Conservation (phyloP, 2,329 filamentous ascomycete species). For the Pseudocercospora vitis region DNA sequence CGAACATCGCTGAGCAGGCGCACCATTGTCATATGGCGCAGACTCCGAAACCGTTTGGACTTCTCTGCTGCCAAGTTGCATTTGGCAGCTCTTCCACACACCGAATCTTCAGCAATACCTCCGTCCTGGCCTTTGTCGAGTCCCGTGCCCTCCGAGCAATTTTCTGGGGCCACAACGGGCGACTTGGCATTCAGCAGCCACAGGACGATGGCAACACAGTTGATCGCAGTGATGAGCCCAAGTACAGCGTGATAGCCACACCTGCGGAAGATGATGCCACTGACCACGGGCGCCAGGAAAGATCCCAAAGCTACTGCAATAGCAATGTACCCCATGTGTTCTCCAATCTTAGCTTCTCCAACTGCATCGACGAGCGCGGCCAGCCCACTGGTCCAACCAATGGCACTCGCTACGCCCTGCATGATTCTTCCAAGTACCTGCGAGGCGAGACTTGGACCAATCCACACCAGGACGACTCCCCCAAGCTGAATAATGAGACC, state of each 20-base stretch:
- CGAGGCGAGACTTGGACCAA: constrained; percentile 38
- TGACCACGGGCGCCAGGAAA: constrained; percentile 63
- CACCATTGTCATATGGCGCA: not conserved
- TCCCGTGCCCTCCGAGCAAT: too few relatives aligned
- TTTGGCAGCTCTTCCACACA: too few relatives aligned
- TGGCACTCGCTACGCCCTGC: constrained; percentile 64
- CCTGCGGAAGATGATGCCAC: constrained; percentile 63
- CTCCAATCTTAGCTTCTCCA: constrained; percentile 57
- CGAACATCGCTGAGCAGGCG: not conserved
- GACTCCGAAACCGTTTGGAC: not conserved
- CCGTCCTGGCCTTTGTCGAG: too few relatives aligned
- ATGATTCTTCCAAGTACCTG: constrained; percentile 64
- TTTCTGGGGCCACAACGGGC: too few relatives aligned
- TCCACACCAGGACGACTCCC: not conserved
- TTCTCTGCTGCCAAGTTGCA: constrained; percentile 28
- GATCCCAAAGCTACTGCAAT: constrained; percentile 62
- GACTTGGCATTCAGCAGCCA: too few relatives aligned
- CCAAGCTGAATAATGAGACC: not conserved
- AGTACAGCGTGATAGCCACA: constrained; percentile 37
- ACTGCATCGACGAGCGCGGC: constrained; percentile 70
- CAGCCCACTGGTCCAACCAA: constrained; percentile 70
- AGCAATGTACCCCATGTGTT: constrained; percentile 64
- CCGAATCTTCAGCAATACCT: too few relatives aligned
- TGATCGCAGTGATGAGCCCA: not conserved
- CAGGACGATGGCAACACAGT: not conserved